Evolutionary conservation across 2,329 filamentous ascomycete genomes (phyloP), one percentile per base, ranked within the genome.

Genomic region (Cercospora brassicicola): DNA sequence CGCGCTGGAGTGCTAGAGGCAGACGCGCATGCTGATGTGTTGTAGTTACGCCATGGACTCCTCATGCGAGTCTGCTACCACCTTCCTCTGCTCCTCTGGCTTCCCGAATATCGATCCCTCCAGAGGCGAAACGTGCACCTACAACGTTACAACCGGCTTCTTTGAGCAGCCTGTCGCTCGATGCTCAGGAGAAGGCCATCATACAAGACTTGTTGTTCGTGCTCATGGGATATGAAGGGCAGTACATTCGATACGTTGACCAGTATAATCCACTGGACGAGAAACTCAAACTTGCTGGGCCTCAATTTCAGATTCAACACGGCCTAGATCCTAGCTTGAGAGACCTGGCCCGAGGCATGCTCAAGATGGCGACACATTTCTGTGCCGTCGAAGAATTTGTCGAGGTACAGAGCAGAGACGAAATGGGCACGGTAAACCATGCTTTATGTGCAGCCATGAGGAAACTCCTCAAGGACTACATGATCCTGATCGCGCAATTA

Each of bases 171-270:
- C 82, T 98, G 67, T 89, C 89, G 0, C 82, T 96, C 30, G 91
- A 96, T 72, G 87, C 87, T 2, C 95, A 99, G 79, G 95, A 99
- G 81, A 88, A 89, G 26, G 91, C 89, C 8, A 90, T 99, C 57
- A 84, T 98, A 53, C 94, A 97, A 73, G 95, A 99, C 75, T 81
- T 99, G 15, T 81, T 98, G 39, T 97, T 94, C 77, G 93, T 96
- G 4, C 96, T 98, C 75, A 97, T 99, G 94, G 95, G 95, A 26
- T 97, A 93, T 71, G 95, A 99, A 80, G 95, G 95, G n/a, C 93
- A 97, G 79, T 98, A 98, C 78, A 91, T 99, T 69, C 91, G 92
- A 65, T 98, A 93, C 77, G 87, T 87, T 67, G 91, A 92, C 72
- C 87, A 87, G 8, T 98, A 96, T 78, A 90, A 97, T 73, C 93